phyloP scores from a whole-genome alignment of 495 filamentous ascomycete genomes.

The Penicillium lagena region DNA sequence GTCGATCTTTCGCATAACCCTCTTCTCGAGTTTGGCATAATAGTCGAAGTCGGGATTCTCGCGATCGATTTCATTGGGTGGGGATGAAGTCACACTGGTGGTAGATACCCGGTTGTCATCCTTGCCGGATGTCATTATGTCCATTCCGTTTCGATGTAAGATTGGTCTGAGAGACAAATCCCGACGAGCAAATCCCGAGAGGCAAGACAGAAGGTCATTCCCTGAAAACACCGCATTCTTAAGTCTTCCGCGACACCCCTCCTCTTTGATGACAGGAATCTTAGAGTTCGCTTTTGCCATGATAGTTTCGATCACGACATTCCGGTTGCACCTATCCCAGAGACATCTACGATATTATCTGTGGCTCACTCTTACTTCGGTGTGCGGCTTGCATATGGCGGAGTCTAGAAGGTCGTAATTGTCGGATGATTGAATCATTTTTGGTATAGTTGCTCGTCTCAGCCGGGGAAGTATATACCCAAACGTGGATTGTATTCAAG shows the following conservation, averaged over 20 bases:
- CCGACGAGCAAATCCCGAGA: too few species aligned
- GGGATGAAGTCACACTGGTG: slow-evolving; percentile 2
- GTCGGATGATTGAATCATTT: too few species aligned
- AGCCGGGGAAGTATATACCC: too few species aligned
- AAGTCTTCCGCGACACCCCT: neutral
- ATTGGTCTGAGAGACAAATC: neutral
- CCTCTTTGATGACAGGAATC: neutral
- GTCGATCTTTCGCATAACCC: slow-evolving; percentile 31
- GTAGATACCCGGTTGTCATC: slow-evolving; percentile 1
- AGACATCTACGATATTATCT: neutral
- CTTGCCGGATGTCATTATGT: slow-evolving; percentile 5
- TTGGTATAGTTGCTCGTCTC: too few species aligned
- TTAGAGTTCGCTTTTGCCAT: slow-evolving; percentile 13
- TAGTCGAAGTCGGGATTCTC: neutral
- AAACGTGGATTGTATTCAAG: too few species aligned
- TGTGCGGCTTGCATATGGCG: neutral
- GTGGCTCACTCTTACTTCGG: neutral
- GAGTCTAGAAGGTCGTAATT: neutral
- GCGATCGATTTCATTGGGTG: neutral
- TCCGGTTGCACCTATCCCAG: neutral
- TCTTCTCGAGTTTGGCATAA: slow-evolving; percentile 16
- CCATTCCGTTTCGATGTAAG: neutral
- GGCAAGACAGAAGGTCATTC: too few species aligned
- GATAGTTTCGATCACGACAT: slow-evolving; percentile 22
- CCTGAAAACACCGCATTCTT: too few species aligned